Percentiles rank a stretch among this genome's conserved stretches.
Evolutionary conservation across 768 basidiomycete genomes (phyloP).

Genomic region (Leucosporidium yakuticum): DNA sequence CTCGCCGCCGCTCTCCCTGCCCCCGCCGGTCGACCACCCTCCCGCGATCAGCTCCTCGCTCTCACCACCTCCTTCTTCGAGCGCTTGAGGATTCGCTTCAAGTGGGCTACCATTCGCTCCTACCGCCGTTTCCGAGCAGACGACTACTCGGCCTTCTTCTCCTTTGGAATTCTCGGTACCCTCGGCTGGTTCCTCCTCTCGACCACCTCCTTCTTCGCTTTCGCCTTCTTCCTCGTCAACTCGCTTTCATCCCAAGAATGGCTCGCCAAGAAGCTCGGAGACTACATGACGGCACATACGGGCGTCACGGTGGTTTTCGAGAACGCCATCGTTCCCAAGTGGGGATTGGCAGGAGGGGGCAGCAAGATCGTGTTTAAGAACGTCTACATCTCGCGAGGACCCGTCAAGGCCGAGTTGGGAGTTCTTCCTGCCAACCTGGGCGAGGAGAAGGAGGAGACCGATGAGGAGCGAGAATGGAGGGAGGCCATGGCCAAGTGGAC

Average conservation of each 20-base stretch:
- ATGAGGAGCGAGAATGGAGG: constrained; percentile 12
- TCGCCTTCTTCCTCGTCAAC: constrained; percentile 80
- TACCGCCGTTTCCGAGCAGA: constrained; percentile 94
- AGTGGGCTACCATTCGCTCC: constrained; percentile 92
- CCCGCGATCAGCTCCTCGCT: constrained; percentile 79
- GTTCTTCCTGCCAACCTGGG: constrained; percentile 18
- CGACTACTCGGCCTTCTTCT: constrained; percentile 91
- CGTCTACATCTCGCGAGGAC: constrained; percentile 83
- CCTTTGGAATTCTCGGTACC: constrained; percentile 93
- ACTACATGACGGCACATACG: constrained; percentile 86
- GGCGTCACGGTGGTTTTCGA: constrained; percentile 94
- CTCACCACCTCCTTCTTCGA: constrained; percentile 88
- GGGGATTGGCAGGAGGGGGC: constrained; percentile 46
- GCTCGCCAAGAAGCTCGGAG: constrained; percentile 78
- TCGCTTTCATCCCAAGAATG: constrained; percentile 65
- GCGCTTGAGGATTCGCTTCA: constrained; percentile 80
- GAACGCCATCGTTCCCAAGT: constrained; percentile 94
- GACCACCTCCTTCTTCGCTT: constrained; percentile 96
- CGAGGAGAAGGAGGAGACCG: constrained; percentile 14
- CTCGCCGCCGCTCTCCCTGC: constrained; percentile 67
- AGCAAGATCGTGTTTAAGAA: constrained; percentile 95
- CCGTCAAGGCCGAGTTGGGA: constrained; percentile 41
- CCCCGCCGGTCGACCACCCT: constrained; percentile 55
- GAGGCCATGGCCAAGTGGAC: constrained; percentile 58
- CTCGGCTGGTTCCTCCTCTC: constrained; percentile 92